Conservation (phyloP, 2,329 filamentous ascomycete species). For the Trichoderma brevicompactum region DNA sequence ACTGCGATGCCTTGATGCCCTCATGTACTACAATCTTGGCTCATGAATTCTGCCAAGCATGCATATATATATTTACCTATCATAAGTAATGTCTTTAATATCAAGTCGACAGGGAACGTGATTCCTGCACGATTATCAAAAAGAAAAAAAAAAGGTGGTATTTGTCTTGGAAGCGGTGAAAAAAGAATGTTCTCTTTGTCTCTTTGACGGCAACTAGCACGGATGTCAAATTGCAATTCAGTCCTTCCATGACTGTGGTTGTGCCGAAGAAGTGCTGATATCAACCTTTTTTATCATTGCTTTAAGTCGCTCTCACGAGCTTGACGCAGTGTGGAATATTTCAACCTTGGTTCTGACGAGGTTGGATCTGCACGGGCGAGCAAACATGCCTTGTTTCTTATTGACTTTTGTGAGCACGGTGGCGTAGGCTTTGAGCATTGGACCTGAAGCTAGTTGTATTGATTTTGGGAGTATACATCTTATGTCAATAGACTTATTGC, state of each 20-base stretch:
- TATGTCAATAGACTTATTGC: background rate
- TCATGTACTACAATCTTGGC: constrained; percentile 27
- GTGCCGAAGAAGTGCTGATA: constrained; percentile 99
- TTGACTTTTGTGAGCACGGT: background rate
- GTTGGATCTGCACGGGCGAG: constrained; percentile 37
- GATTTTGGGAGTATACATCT: background rate
- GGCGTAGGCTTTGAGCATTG: background rate
- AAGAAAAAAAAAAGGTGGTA: background rate
- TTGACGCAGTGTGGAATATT: constrained; percentile 35
- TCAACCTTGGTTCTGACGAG: constrained; percentile 26
- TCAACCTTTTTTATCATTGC: constrained; percentile 46
- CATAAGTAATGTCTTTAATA: constrained; percentile 27
- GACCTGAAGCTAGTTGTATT: background rate
- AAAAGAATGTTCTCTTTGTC: background rate
- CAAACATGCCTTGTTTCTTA: constrained; percentile 32
- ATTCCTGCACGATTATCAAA: constrained; percentile 1
- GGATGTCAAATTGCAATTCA: constrained; percentile 99
- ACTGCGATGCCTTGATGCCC: constrained; percentile 23
- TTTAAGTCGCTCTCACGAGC: constrained; percentile 38
- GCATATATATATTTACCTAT: constrained; percentile 24
- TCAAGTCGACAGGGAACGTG: background rate
- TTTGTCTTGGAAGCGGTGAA: background rate
- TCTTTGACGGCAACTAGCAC: constrained; percentile 64
- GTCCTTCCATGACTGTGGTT: constrained; percentile 83
- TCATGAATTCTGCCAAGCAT: constrained; percentile 25